Percentiles rank a stretch among this genome's conserved stretches.
Conservation (phyloP, 371 early-diverging fungal genomes). For the Capniomyces stellatus region DNA sequence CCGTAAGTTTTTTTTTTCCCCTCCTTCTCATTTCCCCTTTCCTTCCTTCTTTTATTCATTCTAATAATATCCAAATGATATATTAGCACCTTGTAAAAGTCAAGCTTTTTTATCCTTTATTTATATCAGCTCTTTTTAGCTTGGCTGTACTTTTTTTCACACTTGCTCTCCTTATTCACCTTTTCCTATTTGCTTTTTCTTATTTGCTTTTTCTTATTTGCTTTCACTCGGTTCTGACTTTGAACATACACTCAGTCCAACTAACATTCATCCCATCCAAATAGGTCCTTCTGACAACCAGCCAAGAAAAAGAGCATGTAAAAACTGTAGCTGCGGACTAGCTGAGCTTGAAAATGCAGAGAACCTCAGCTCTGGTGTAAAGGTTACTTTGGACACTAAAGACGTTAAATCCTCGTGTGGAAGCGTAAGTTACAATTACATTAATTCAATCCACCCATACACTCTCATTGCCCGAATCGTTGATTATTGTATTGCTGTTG, state of each 20-base stretch:
- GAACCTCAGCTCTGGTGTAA: slow-evolving; percentile 8
- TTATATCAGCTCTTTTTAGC: too few relatives aligned
- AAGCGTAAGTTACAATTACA: slow-evolving; percentile 2
- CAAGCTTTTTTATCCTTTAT: too few relatives aligned
- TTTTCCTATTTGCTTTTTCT: neutral
- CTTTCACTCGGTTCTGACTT: neutral
- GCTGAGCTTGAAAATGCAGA: slow-evolving; percentile 52
- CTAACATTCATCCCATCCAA: too few relatives aligned
- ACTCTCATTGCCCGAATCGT: too few relatives aligned
- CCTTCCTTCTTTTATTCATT: neutral
- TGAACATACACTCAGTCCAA: too few relatives aligned
- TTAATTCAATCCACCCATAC: neutral
- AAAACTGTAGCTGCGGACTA: slow-evolving; percentile 90
- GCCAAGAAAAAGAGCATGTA: slow-evolving; percentile 82
- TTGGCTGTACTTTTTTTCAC: too few relatives aligned
- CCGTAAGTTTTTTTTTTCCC: slow-evolving; percentile 7
- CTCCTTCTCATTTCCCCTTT: neutral
- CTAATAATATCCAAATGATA: too few relatives aligned
- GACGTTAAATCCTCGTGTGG: slow-evolving; percentile 26
- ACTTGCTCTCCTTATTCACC: too few relatives aligned
- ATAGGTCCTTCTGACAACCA: slow-evolving; percentile 40
- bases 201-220: neutral
- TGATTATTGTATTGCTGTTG: too few relatives aligned
- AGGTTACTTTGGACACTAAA: slow-evolving; percentile 8
- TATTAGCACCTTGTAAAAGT: too few relatives aligned